Percentiles rank a stretch among this genome's conserved stretches.
phyloP scores from a whole-genome alignment of 768 basidiomycete genomes.

The Heimioporus sp. region DNA sequence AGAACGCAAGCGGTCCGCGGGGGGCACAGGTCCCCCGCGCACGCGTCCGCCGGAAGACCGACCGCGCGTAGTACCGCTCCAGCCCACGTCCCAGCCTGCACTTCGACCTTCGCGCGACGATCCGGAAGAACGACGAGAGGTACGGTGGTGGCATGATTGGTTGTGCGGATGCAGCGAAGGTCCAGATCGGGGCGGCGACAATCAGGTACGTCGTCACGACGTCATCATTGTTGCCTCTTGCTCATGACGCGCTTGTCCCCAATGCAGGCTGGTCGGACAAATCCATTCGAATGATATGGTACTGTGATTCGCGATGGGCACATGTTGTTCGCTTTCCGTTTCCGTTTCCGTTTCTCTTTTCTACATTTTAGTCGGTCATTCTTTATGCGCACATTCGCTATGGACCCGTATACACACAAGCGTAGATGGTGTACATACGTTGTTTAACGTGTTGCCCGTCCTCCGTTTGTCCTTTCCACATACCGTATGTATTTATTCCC shows the following conservation, averaged over 20 bases:
- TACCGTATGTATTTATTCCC: slow-evolving; percentile 24
- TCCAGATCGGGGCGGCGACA: slow-evolving; percentile 67
- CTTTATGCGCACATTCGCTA: slow-evolving; percentile 7
- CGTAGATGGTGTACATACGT: not conserved
- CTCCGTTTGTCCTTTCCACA: slow-evolving; percentile 11
- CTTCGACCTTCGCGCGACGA: slow-evolving; percentile 25
- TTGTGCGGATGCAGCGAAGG: slow-evolving; percentile 78
- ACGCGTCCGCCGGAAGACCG: slow-evolving; percentile 43
- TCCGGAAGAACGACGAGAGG: slow-evolving; percentile 33
- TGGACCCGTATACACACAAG: slow-evolving; percentile 9
- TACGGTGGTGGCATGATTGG: slow-evolving; percentile 86
- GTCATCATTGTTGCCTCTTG: not conserved
- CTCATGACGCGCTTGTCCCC: not conserved
- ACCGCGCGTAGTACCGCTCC: slow-evolving; percentile 35
- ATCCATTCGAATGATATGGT: slow-evolving; percentile 46
- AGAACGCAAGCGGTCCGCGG: slow-evolving; percentile 4
- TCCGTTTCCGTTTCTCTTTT: slow-evolving; percentile 5
- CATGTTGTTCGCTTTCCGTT: not conserved
- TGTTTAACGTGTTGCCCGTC: not conserved
- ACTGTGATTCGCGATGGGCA: not conserved
- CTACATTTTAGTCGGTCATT: slow-evolving; percentile 3
- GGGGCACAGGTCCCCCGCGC: slow-evolving; percentile 36
- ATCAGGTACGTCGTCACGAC: slow-evolving; percentile 52
- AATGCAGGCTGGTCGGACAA: slow-evolving; percentile 69
- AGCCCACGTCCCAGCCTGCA: slow-evolving; percentile 32